These are phyloP conservation scores for Lolium rigidum DNA, from an alignment of 176 grass and related monocot species.

Conservation along the genomic window DNA sequence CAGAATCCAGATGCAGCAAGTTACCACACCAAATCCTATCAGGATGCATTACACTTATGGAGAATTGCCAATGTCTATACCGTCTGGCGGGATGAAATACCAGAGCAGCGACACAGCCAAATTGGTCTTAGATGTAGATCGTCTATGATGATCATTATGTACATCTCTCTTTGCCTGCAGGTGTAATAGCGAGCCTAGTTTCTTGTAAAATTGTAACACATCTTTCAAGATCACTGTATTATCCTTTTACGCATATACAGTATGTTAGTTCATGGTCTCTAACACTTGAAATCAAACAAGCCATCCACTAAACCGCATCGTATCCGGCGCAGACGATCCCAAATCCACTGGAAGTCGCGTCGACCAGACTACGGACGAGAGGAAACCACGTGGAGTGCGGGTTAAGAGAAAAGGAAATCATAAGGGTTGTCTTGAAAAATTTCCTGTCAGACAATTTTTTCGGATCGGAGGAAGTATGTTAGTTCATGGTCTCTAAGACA, in stretches of 20 bases:
- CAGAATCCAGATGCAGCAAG: conserved; percentile 2
- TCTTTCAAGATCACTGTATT: conserved; percentile 5
- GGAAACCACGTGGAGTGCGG: no score
- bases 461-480: not conserved
- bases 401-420: no score
- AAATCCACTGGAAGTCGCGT: no score
- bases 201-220: not conserved
- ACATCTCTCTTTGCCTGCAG: not conserved
- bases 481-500: not conserved
- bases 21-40: not conserved
- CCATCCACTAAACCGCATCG: no score
- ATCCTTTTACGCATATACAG: not conserved
- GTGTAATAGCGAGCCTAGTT: not conserved
- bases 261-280: not conserved
- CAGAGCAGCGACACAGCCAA: conserved; percentile 12
- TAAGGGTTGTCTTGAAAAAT: no score
- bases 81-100: not conserved
- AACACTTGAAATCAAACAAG: no score
- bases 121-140: not conserved
- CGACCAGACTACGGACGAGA: no score
- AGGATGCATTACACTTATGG: not conserved
- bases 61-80: not conserved
- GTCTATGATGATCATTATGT: not conserved
- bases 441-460: no score
- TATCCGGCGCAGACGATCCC: no score